Evolutionary conservation across 768 basidiomycete species (phyloP), one percentile per base, ranked within the genome.

Genomic region (Phanerodontia chrysosporium): DNA sequence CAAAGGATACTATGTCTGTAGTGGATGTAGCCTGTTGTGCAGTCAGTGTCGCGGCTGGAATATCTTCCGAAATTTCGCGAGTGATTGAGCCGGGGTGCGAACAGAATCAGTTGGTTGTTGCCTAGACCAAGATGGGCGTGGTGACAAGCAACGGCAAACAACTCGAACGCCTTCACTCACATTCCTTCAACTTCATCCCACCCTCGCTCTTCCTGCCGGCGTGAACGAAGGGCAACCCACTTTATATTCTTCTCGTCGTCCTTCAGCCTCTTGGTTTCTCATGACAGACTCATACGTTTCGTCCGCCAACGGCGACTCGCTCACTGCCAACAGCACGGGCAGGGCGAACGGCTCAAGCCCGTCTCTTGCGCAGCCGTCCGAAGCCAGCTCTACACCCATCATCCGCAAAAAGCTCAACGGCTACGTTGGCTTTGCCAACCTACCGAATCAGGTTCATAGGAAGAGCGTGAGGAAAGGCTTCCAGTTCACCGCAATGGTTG

Each of bases 371-470:
- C 60, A 59, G 60, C 51, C 61, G 27, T 68, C 69, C 64, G 65
- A 68, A 2, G 46, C 68, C 16, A 72, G 67, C 21, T 25, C 71
- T 36, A 64, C 76, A 53, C 70, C 75, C 59, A 75, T 81, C 67
- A 80, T 82, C 64, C 89, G 91, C 76, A 95, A 94, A 86, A 95
- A 95, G 78, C 80, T 95, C 67, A 92, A 90, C 84, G 92, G 93
- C 68, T 95, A 93, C 72, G 93, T 96, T 60, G 93, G 93, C 53
- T 96, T 99, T 71, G 93, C 95, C 71, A 98, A 97, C 75, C 83
- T 99, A 52, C 97, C 97, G 51, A 98, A 99, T 83, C 97, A 99
- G 75, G 96, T 98, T 46, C 97, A 99, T 78, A 89, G 97, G 76
- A 93, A 97, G 80, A 96, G 94, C 68, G 90, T 97, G 49, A 83